phyloP scores from a whole-genome alignment of 164 flowering plant species.

The Malania oleifera region DNA sequence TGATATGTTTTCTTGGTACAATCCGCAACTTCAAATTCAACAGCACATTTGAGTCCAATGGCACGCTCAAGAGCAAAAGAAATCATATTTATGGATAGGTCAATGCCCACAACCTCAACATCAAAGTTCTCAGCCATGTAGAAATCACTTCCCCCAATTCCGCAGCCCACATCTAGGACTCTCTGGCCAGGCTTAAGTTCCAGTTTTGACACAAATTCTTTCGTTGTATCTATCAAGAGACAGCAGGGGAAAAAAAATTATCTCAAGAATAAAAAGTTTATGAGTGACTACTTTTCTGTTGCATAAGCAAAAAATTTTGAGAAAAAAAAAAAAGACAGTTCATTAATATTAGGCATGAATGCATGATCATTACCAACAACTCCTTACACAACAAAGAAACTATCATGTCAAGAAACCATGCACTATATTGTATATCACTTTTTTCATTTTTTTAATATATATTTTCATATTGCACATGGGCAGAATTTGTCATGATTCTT shows the following conservation, averaged over 20 bases:
- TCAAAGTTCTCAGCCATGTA: conserved; percentile 92
- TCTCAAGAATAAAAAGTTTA: neutral
- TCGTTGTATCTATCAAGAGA: conserved; percentile 73
- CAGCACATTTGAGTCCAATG: conserved; percentile 82
- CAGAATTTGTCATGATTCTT: too few relatives aligned
- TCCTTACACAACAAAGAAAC: too few relatives aligned
- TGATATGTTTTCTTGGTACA: conserved; percentile 84
- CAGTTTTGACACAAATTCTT: conserved; percentile 81
- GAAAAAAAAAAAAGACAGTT: too few relatives aligned
- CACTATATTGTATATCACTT: too few relatives aligned
- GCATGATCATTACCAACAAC: too few relatives aligned
- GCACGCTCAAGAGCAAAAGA: conserved; percentile 96
- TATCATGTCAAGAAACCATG: too few relatives aligned
- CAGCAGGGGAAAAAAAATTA: neutral
- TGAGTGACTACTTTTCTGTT: too few relatives aligned
- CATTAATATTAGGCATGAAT: too few relatives aligned
- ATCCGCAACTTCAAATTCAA: conserved; percentile 96
- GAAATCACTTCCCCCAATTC: conserved; percentile 98
- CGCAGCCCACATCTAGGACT: conserved; percentile 98
- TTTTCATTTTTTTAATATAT: too few relatives aligned
- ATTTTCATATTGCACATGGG: too few relatives aligned
- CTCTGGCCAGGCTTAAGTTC: conserved; percentile 93
- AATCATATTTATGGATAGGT: conserved; percentile 92
- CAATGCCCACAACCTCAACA: conserved; percentile 90
- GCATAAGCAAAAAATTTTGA: too few relatives aligned